A percentile compares a stretch with the other conserved stretches of the same genome.
These are phyloP conservation scores for Plectosphaerella sp. DNA, from an alignment of 2,329 filamentous ascomycete genomes.

Conservation along the genomic window DNA sequence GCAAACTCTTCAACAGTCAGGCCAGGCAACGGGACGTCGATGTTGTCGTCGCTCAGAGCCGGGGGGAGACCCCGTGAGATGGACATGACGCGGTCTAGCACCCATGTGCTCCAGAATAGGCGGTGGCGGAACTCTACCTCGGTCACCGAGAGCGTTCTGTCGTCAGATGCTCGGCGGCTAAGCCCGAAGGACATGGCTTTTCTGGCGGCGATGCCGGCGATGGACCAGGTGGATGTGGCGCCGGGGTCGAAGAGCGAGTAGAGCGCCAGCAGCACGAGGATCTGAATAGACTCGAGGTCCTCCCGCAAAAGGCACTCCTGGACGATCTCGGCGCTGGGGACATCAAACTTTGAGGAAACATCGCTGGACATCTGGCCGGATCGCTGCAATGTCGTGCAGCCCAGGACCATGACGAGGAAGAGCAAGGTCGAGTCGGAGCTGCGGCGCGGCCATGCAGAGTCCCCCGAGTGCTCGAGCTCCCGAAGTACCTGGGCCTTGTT, in stretches of 20 bases:
- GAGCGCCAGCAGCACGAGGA: constrained; percentile 34
- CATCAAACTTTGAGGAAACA: constrained; percentile 24
- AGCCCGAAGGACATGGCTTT: constrained; percentile 34
- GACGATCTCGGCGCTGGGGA: constrained; percentile 34
- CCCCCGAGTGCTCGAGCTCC: constrained; percentile 24
- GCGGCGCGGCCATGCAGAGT: constrained; percentile 15
- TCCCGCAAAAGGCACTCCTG: constrained; percentile 31
- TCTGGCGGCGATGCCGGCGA: constrained; percentile 33
- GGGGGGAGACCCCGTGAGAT: constrained; percentile 33
- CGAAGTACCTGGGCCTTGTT: constrained; percentile 28
- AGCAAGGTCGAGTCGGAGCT: constrained; percentile 28
- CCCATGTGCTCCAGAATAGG: constrained; percentile 40
- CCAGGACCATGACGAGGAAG: constrained; percentile 41
- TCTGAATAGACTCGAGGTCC: constrained; percentile 31
- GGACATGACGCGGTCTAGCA: constrained; percentile 40
- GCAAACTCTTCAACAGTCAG: constrained; percentile 41
- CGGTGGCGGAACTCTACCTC: constrained; percentile 30
- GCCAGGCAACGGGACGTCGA: constrained; percentile 35
- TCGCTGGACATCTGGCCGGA: constrained; percentile 33
- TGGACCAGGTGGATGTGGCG: constrained; percentile 32
- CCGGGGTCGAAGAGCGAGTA: constrained; percentile 38
- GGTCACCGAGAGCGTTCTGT: constrained; percentile 17
- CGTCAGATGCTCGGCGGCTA: constrained; percentile 22
- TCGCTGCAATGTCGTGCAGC: constrained; percentile 36
- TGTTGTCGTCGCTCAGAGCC: constrained; percentile 31